A percentile compares a stretch with the other conserved stretches of the same genome.
These are phyloP conservation scores for Catenaria anguillulae DNA, from an alignment of 371 early-diverging fungal species.

Conservation along the genomic window DNA sequence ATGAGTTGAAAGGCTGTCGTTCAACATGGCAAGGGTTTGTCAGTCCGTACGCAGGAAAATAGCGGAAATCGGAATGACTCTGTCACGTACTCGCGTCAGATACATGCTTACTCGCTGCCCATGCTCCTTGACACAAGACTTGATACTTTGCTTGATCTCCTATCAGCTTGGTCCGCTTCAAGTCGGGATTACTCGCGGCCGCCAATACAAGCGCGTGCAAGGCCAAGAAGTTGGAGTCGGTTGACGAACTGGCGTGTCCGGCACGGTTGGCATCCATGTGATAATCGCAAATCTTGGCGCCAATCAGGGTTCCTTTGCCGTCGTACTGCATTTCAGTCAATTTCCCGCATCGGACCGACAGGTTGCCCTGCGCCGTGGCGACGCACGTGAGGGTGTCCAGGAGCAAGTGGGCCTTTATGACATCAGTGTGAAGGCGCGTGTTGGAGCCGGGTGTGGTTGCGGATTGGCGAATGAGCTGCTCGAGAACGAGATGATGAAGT, in stretches of 20 bases:
- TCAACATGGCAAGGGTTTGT: background rate
- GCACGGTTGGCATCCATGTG: slow-evolving; percentile 70
- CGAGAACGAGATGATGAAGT: background rate
- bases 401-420: slow-evolving; percentile 29
- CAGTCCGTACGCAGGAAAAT: background rate
- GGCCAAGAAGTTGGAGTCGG: slow-evolving; percentile 78
- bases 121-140: slow-evolving; percentile 9
- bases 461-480: background rate
- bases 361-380: slow-evolving; percentile 45
- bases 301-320: slow-evolving; percentile 62
- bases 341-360: slow-evolving; percentile 62
- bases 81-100: slow-evolving; percentile 48
- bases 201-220: slow-evolving; percentile 62
- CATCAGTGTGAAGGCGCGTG: background rate
- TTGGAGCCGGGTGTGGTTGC: background rate
- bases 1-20: slow-evolving; percentile 14
- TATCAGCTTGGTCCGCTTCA: background rate
- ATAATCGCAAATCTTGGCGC: slow-evolving; percentile 70
- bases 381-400: slow-evolving; percentile 65
- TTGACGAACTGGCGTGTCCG: slow-evolving; percentile 32
- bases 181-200: background rate
- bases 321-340: slow-evolving; percentile 78
- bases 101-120: slow-evolving; percentile 39
- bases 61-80: too few relatives aligned
- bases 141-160: background rate